These are phyloP conservation scores for Geosmithia putterillii DNA, from an alignment of 2,329 filamentous ascomycete species.

Conservation along the genomic window DNA sequence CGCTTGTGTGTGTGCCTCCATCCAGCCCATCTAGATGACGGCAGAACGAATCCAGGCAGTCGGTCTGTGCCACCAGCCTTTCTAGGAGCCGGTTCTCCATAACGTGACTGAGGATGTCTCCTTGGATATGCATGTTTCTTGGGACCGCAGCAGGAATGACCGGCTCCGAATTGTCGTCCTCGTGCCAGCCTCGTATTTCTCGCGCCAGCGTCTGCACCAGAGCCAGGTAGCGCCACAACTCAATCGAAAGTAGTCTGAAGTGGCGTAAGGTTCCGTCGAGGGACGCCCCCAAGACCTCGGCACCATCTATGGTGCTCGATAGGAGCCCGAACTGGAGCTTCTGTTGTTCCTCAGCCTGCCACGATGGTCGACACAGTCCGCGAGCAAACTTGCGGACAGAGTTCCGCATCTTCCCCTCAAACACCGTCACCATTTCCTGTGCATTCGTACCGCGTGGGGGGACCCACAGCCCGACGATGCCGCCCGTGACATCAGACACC, in stretches of 20 bases:
- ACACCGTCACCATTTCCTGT: slow-evolving; percentile 31
- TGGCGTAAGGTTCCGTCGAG: slow-evolving; percentile 59
- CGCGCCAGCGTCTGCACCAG: slow-evolving; percentile 61
- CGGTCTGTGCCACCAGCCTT: slow-evolving; percentile 19
- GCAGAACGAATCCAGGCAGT: slow-evolving; percentile 6
- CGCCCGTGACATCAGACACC: slow-evolving; percentile 32
- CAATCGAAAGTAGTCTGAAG: slow-evolving; percentile 51
- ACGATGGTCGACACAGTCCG: slow-evolving; percentile 39
- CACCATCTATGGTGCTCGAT: slow-evolving; percentile 26
- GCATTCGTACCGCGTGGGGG: slow-evolving; percentile 25
- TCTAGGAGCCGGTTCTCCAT: slow-evolving; percentile 33
- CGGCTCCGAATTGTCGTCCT: slow-evolving; percentile 1
- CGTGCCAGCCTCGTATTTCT: slow-evolving; percentile 14
- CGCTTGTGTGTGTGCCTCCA: slow-evolving; percentile 23
- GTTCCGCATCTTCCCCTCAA: slow-evolving; percentile 42
- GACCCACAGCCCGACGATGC: slow-evolving; percentile 37
- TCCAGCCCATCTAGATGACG: slow-evolving; percentile 39
- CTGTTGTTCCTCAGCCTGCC: slow-evolving; percentile 23
- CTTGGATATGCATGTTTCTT: slow-evolving; percentile 52
- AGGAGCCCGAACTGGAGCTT: slow-evolving; percentile 27
- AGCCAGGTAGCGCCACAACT: slow-evolving; percentile 56
- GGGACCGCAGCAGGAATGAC: slow-evolving; percentile 10
- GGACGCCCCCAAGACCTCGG: slow-evolving; percentile 50
- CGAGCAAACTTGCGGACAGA: slow-evolving; percentile 45
- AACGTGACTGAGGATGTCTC: slow-evolving; percentile 49